phyloP scores from a whole-genome alignment of 2,329 filamentous ascomycete species.

The Sclerotinia spermophila region DNA sequence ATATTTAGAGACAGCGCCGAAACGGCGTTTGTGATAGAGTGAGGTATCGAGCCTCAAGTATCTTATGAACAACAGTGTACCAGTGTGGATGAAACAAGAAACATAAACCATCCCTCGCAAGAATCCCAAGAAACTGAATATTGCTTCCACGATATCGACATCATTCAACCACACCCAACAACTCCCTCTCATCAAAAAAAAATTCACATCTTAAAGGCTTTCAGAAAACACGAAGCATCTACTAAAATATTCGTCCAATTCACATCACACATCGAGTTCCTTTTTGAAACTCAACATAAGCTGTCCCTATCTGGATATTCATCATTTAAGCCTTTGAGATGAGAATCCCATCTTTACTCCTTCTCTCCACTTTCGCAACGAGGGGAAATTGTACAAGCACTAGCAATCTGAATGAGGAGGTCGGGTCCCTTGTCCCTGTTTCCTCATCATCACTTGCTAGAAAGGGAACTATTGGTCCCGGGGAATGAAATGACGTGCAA shows the following conservation, averaged over 20 bases:
- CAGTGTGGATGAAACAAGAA: not conserved
- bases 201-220: slow-evolving; percentile 27
- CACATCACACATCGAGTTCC: slow-evolving; percentile 73
- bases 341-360: not conserved
- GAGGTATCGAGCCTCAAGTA: not conserved
- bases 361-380: not conserved
- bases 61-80: not conserved
- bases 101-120: not conserved
- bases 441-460: not conserved
- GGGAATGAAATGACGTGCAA: not conserved
- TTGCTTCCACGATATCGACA: not conserved
- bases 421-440: not conserved
- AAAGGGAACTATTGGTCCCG: not conserved
- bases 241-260: slow-evolving; percentile 99
- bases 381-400: not conserved
- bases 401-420: not conserved
- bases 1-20: not conserved
- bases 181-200: not conserved
- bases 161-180: not conserved
- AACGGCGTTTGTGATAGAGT: not conserved
- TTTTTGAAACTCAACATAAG: slow-evolving; percentile 63
- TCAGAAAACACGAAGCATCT: slow-evolving; percentile 93
- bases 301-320: slow-evolving; percentile 99
- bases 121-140: not conserved
- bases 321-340: slow-evolving; percentile 60